Evolutionary conservation across 2,329 filamentous ascomycete species (phyloP), one percentile per base, ranked within the genome.

Genomic region (Colletotrichum agaves): DNA sequence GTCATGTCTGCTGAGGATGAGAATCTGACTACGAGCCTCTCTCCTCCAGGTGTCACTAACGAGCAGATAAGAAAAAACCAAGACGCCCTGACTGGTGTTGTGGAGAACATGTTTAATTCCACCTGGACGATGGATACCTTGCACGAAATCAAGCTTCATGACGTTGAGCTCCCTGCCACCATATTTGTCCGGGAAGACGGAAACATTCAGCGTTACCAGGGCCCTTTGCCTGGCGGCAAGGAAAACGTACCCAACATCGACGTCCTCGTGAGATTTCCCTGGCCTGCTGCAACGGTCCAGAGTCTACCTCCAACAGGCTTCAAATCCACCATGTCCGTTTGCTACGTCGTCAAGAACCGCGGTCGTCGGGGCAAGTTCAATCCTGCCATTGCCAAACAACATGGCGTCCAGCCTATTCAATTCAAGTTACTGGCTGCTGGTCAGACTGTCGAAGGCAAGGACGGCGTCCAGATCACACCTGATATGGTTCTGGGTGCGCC

Each of bases 311-410:
- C 83, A 27, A 27, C 27, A 27, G 0, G 92, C 93, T 0, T 80
- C 83, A 19, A 90, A 5, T 88, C 88, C 1, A 82, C 83, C 31
- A 88, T 90, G 52, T 90, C 93, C 5, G 82, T 98, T 72, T 97
- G 91, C 65, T 99, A 99, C 78, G 90, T 99, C 65, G 86, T 97
- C 75, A 92, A 93, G 72, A 89, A 88, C 61, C 88, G 93, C 70
- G 84, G 90, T 41, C 86, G 91, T 61, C 88, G 96, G 61, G 96
- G 96, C 59, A 95, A 91, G 74, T 98, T 99, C 74, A 84, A 93
- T 68, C 81, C 87, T 0, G 76, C 85, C 53, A 87, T 84, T 64
- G 95, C 94, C 0, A 84, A 81, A 69, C 83, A 81, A 31, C 80
- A 94, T 2, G 90, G 90, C 1, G 86, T 98, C 0, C 79, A 80